Evolutionary conservation across 306 rosid genomes (phyloP), one percentile per base, ranked within the genome.

Genomic region (Alnus glutinosa): DNA sequence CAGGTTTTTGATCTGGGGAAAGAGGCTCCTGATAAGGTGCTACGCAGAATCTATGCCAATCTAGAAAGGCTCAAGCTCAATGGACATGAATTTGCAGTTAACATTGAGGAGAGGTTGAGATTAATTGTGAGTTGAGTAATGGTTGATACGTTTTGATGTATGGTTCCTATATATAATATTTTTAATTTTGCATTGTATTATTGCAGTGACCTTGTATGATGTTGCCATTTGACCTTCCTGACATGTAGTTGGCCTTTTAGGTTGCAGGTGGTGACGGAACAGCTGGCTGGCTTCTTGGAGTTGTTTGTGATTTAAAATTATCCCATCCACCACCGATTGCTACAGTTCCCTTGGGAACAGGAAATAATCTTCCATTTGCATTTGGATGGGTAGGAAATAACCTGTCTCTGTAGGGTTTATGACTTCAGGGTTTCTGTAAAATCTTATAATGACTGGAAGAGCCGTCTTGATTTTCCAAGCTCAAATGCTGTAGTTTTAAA

Each of bases 191-290:
- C 7, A 19, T 36, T 7, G 12, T 63, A 52, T 44, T 71, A 9
- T 23, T 44, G 42, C 2, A 5, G 66, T 37, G 51, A 46, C 69
- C 80, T 77, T 50, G 69, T 49, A 61, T 78, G 78, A 70, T 48
- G 72, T 37, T 66, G 36, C 18, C 64, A 54, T 70, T 62, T 78
- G 30, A 51, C 68, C 50, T 83, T 62, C 70, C 80, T 82, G 28
- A 73, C 77, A 47, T 77, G 39, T 55, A 46, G 23, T 9, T 72
- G 55, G 74, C 49, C 46, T 18, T 63, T 63, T 79, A 95, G 99
- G 99, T 93, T 91, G 99, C 98, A 55, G 99, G 99, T 70, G 99
- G 99, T 62, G 99, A 95, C 87, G 99, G 99, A 86, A 95, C 99
- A 23, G 99, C 99, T 50, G 94, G 98, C n/a, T 95, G 99, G 99